Base-by-base conservation (phyloP, 1,284 basidiomycete genomes). In the Moesziomyces sp. region DNA sequence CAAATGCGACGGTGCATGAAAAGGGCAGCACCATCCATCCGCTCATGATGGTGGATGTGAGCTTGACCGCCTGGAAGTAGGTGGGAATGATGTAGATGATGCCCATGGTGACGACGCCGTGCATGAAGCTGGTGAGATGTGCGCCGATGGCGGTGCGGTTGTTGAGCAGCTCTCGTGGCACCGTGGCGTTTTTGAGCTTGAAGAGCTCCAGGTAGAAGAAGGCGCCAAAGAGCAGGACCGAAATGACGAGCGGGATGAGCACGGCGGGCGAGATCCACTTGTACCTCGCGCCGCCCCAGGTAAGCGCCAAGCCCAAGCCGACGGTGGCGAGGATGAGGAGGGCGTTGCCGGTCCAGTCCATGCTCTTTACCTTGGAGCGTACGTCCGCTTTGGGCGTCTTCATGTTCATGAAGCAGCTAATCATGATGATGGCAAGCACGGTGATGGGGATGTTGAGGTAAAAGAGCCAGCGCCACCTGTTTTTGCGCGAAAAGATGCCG, bases 371-470 rank as follows among this genome's bases (percentile, higher is more conserved):
- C n/a, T 76, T 76, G 28, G 49, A 46, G 35, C 40, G 44, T n/a
- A 68, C 46, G 35, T 65, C 55, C 0, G 55, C 6, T 24, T 76
- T 43, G 14, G 68, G 70, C 14, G 61, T 61, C 42, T 69, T 68
- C 60, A 73, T 66, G 26, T 70, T 52, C 69, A 77, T 68, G 38
- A 74, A 75, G 38, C 52, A 53, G 26, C 53, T 42, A 35, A 77
- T 74, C 56, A 72, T 60, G 19, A 62, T 57, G 19, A 68, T 58
- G 38, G 67, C 62, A 23, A 75, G 5, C 0, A 66, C 58, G 14
- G 71, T 76, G 30, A 78, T 58, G 18, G 74, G 76, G 45, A 78
- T 61, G 44, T 76, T 78, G 16, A 79, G 38, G 42, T 57, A 70
- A 51, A 78, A 79, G 26, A 78, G 40, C 67, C 72, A 72, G 14